Percentiles rank a stretch among this genome's conserved stretches.
Conservation (phyloP, 257 asterid species). For the Solanum chmielewskii region DNA sequence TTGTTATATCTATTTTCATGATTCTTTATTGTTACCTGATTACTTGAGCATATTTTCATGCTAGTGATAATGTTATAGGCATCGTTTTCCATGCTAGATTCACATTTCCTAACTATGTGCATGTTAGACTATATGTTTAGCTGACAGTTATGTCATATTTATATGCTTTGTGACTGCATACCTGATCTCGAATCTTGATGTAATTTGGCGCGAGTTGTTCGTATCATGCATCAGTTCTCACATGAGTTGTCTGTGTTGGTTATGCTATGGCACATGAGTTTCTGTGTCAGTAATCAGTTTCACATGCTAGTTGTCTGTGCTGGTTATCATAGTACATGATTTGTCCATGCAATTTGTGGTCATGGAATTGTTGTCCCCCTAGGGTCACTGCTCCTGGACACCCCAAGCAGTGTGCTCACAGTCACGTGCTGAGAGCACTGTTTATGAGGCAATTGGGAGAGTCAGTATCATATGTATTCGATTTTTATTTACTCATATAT, state of each 20-base stretch:
- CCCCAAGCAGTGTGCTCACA: background rate
- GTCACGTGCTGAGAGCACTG: background rate
- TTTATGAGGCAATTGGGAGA: background rate
- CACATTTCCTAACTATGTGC: background rate
- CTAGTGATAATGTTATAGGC: background rate
- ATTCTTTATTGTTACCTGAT: background rate
- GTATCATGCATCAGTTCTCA: background rate
- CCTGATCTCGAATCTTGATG: background rate
- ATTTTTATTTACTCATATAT: background rate
- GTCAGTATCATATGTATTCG: background rate
- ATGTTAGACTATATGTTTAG: background rate
- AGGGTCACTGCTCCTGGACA: background rate
- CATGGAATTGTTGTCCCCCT: background rate
- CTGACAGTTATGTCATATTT: background rate
- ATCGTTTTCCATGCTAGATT: background rate
- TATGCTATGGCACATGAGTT: background rate
- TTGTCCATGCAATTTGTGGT: background rate
- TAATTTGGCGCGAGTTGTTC: background rate
- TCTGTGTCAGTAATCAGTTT: background rate
- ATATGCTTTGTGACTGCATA: background rate
- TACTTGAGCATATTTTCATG: background rate
- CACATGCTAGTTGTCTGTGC: background rate
- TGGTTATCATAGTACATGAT: background rate
- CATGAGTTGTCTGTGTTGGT: background rate
- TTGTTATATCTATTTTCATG: background rate